Base-by-base conservation (phyloP, 495 filamentous ascomycete genomes). In the Tuber aestivum region DNA sequence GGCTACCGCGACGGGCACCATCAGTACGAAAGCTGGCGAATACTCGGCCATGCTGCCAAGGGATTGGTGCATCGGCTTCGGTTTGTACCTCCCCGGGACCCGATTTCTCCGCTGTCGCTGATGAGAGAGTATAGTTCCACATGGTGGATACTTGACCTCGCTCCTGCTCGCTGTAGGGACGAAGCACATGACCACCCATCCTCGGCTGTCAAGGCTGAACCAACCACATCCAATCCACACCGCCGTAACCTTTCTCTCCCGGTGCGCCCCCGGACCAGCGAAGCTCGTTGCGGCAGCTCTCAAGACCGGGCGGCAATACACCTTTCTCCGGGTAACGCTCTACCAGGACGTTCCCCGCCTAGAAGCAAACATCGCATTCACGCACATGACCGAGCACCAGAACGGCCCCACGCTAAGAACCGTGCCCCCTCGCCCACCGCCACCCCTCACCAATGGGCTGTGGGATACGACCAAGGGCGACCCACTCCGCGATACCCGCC, bases 1-100 rank as follows among this genome's bases (percentile, higher is more conserved):
- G 70, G 90, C 90, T 56, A 89, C 88, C 23, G 83, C 85, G 20
- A 83, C 92, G 37, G 84, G 84, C 38, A 85, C 84, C n/a, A 73
- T 91, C 65, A 88, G 87, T 76, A 85, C 87, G 1, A 88, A 91
- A 79, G 89, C 87, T 3, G 74, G 77, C 23, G 45, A 73, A 44
- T 94, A 94, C 83, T 82, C 85, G 9, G 87, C 86, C 40, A 65
- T 88, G 74, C 88, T 93, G 48, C 83, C 80, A 16, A 83, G 87
- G n/a, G 89, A 88, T 27, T 95, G 89, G 88, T 91, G 88, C 76
- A 93, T 94, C 77, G 92, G 92, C 70, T 87, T 87, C 50, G 90
- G 91, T 92, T 82, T 32, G 75, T 61, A 32, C 38, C 45, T 44
- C 10, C 45, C 38, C 23, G 74, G 14, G 65, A 76, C 70, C 48